Evolutionary conservation across 164 flowering plant species (phyloP).

Genomic region (Liriodendron chinense): DNA sequence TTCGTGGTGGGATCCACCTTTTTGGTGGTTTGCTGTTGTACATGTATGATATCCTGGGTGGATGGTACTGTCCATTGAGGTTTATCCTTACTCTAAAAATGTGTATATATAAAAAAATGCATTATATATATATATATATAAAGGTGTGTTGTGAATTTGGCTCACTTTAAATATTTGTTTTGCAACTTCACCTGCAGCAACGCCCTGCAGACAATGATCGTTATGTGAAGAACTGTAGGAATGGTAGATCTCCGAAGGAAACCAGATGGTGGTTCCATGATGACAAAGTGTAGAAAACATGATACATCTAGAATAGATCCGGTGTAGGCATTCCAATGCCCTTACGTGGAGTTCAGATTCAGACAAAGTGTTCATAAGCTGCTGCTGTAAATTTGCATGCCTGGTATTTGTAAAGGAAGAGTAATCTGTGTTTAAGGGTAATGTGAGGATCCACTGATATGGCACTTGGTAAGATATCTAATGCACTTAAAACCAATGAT

Average conservation of each 20-base stretch:
- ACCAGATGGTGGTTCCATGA: slow-evolving; percentile 77
- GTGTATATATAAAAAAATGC: no score
- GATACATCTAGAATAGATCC: slow-evolving; percentile 2
- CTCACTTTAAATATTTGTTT: slow-evolving; percentile 6
- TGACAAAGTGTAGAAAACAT: slow-evolving; percentile 40
- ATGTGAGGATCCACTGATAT: not conserved
- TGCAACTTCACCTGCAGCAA: slow-evolving; percentile 36
- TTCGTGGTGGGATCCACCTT: no score
- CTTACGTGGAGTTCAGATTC: not conserved
- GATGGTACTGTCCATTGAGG: no score
- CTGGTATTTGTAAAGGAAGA: slow-evolving; percentile 28
- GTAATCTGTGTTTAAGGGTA: slow-evolving; percentile 5
- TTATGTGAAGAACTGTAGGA: slow-evolving; percentile 58
- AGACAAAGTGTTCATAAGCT: slow-evolving; percentile 5
- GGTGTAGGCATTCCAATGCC: slow-evolving; percentile 8
- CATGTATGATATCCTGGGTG: no score
- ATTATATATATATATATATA: no score
- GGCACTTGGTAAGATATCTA: slow-evolving; percentile 2
- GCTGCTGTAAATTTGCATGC: slow-evolving; percentile 21
- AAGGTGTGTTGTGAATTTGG: no score
- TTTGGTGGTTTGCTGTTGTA: no score
- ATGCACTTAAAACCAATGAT: not conserved
- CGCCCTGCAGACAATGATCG: slow-evolving; percentile 61
- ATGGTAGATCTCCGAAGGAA: slow-evolving; percentile 61
- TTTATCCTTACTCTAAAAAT: no score